Percentiles rank a stretch among this genome's conserved stretches.
Evolutionary conservation across 805 yeast species (phyloP).

Genomic region (Torulaspora franciscae): DNA sequence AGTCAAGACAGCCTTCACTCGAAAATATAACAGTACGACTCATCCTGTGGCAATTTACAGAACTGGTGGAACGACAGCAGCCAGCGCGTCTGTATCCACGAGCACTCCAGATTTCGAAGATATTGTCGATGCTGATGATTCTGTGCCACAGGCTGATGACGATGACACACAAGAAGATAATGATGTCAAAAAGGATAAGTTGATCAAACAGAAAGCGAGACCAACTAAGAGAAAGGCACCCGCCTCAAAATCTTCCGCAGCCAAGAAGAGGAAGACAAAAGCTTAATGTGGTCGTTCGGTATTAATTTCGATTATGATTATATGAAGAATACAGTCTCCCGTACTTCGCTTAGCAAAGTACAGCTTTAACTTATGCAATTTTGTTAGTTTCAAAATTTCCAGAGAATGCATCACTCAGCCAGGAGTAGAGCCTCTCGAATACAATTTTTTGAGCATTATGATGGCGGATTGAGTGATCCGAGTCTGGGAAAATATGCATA

Average conservation of each 20-base stretch:
- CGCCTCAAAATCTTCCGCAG: slow-evolving; percentile 11
- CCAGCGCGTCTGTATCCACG: slow-evolving; percentile 15
- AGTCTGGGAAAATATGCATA: slow-evolving; percentile 85
- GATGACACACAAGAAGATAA: slow-evolving; percentile 29
- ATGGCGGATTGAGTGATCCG: slow-evolving; percentile 74
- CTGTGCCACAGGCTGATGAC: slow-evolving; percentile 28
- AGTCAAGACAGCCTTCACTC: slow-evolving; percentile 81
- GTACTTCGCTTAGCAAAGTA: background rate
- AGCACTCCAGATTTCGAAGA: slow-evolving; percentile 37
- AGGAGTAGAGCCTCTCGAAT: slow-evolving; percentile 60
- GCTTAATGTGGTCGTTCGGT: slow-evolving; percentile 6
- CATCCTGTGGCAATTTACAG: slow-evolving; percentile 86
- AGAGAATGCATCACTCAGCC: slow-evolving; percentile 61
- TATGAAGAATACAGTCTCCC: background rate
- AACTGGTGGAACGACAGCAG: slow-evolving; percentile 54
- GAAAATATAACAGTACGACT: slow-evolving; percentile 64
- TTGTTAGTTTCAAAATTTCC: slow-evolving; percentile 32
- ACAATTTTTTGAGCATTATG: slow-evolving; percentile 78
- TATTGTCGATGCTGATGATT: slow-evolving; percentile 36
- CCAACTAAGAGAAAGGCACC: slow-evolving; percentile 28
- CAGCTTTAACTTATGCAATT: background rate
- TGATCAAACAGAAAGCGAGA: slow-evolving; percentile 33
- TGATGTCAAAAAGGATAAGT: slow-evolving; percentile 37
- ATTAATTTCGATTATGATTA: background rate
- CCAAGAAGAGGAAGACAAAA: slow-evolving; percentile 24